Percentiles rank a stretch among this genome's conserved stretches.
Evolutionary conservation across 495 filamentous ascomycete genomes (phyloP).

Genomic region (Thermothielavioides terrestris): DNA sequence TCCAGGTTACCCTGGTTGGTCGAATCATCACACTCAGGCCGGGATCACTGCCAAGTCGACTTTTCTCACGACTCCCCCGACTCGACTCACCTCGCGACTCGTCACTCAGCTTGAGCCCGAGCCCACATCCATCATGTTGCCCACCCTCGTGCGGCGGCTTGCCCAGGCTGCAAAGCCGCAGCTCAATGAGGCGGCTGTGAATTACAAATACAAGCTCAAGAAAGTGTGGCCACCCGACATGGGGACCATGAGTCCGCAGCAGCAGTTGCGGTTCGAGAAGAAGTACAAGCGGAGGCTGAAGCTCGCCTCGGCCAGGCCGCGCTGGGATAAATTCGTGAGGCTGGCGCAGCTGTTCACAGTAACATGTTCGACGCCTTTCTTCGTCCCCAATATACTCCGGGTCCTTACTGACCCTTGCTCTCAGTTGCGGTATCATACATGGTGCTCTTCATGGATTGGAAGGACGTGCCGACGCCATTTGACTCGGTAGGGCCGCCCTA

Average conservation of each 20-base stretch:
- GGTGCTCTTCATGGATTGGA: constrained; percentile 73
- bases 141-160: constrained; percentile 34
- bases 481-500: constrained; percentile 38
- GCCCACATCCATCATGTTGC: constrained; percentile 28
- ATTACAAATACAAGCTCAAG: constrained; percentile 65
- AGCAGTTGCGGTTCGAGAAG: constrained; percentile 80
- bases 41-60: neutral
- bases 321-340: constrained; percentile 62
- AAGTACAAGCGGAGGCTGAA: constrained; percentile 59
- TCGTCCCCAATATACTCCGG: no score
- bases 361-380: constrained; percentile 40
- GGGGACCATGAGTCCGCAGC: constrained; percentile 62
- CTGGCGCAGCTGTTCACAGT: constrained; percentile 61
- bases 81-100: neutral
- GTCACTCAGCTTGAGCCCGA: neutral
- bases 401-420: constrained; percentile 9
- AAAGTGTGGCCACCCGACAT: constrained; percentile 92
- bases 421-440: constrained; percentile 64
- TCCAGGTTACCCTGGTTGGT: no score
- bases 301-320: constrained; percentile 66
- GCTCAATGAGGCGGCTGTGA: neutral
- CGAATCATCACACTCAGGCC: no score
- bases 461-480: constrained; percentile 52
- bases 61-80: neutral
- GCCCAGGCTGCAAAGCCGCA: constrained; percentile 16